Evolutionary conservation across 2,329 filamentous ascomycete species (phyloP), one percentile per base, ranked within the genome.

Genomic region (Penicillium psychrosexuale): DNA sequence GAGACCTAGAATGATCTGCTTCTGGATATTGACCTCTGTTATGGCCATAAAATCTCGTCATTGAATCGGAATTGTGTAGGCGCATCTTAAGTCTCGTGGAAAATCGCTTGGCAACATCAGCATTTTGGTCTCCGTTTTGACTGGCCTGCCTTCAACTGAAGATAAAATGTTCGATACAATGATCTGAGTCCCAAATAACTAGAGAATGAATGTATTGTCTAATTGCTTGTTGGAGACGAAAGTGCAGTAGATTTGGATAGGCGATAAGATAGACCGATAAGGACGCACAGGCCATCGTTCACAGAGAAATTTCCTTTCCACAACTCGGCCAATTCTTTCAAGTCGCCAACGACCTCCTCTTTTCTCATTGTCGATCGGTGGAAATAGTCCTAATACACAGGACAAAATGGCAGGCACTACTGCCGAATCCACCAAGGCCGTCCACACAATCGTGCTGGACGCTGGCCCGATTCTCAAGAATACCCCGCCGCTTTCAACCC

Each of bases 381-480:
- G n/a, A 19, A 47, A 40, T 38, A 51, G 47, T 43, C 47, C 39
- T 46, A 19, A 22, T 33, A 37, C 9, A 22, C 5, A 39, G 47
- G 65, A 69, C 52, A 42, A 56, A 15, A 63, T 61, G 56, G 54
- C 66, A 22, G 63, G 60, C 9, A 50, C 58, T 42, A 44, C 55
- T 12, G 58, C 62, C 13, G 31, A 58, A 28, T 52, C 69, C 3
- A 40, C 67, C 8, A 96, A 92, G 70, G 82, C 87, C 0, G 85
- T 96, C 47, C 86, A 95, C 76, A 88, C 87, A 51, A 84, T 97
- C 48, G 83, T 97, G 28, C 82, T 99, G 62, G 94, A 99, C 70
- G 89, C 94, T 3, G 93, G 92, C 27, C 91, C 93, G 8, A 85
- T 99, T 57, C 92, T 99, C 72, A 93, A 93, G 71, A 97, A 97